Evolutionary conservation across 192 early-diverging fungal genomes (phyloP).

Genomic region (Coemansia biformis): DNA sequence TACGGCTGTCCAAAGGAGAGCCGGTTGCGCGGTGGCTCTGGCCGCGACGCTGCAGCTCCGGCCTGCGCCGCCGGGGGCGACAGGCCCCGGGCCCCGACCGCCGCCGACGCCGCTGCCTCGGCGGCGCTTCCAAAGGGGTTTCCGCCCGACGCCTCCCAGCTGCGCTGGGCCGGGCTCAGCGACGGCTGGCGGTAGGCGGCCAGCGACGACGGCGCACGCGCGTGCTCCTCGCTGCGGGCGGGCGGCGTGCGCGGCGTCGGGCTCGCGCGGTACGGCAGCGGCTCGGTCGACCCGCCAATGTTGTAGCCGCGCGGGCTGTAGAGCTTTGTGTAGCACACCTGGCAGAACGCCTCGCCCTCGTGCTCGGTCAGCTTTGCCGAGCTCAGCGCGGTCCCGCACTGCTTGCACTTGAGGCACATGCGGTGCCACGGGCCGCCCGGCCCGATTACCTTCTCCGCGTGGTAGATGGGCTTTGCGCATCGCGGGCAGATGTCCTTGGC

Average conservation of each 20-base stretch:
- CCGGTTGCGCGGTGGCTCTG: conserved; percentile 26
- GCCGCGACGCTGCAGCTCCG: conserved; percentile 5
- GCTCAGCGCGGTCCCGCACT: conserved; percentile 41
- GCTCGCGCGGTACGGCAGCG: conserved; percentile 6
- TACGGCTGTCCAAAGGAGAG: conserved; percentile 32
- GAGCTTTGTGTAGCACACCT: conserved; percentile 46
- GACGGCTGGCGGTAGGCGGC: conserved; percentile 8
- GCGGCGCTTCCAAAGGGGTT: conserved; percentile 34
- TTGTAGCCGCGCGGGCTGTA: conserved; percentile 44
- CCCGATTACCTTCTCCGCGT: conserved; percentile 51
- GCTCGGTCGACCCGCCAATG: conserved; percentile 40
- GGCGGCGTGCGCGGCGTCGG: conserved; percentile 3
- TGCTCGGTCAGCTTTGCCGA: conserved; percentile 46
- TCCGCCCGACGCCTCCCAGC: not conserved
- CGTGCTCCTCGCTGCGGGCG: not conserved
- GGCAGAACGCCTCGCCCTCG: conserved; percentile 50
- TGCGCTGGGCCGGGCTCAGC: conserved; percentile 1
- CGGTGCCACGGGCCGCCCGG: conserved; percentile 51
- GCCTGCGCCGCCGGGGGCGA: conserved; percentile 4
- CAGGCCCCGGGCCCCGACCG: conserved; percentile 20
- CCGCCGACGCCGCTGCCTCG: conserved; percentile 33
- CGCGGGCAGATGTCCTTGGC: conserved; percentile 46
- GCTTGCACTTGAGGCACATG: conserved; percentile 48
- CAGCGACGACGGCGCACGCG: conserved; percentile 1
- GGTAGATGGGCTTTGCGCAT: conserved; percentile 47